Base-by-base conservation (phyloP, 73 alveolate genomes). In the Paramecium tetraurelia region DNA sequence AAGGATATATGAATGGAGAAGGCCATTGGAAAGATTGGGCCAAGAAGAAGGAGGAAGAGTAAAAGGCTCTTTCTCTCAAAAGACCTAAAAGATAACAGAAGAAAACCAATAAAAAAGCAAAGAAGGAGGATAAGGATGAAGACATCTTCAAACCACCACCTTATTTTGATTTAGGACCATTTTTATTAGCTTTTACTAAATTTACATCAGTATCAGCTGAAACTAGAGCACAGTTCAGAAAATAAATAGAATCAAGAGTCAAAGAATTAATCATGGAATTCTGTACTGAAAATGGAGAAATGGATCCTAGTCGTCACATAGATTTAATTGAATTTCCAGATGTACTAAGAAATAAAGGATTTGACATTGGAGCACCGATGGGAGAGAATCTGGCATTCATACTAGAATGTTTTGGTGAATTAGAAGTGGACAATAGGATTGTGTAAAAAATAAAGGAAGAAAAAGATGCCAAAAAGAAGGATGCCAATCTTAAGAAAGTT, bases 21-120 rank as follows among this genome's bases (percentile, higher is more conserved):
- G 99, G 99, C 5, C 99, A 98, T 94, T 98, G 98, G 99, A 95
- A 96, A 36, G 99, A 98, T 93, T 98, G 99, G 99, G 97, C 96
- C 41, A 93, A 96, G 59, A 97, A 97, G 76, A 95, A 93, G 70
- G 96, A 96, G 72, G 98, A 97, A 80, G 98, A 96, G 48, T 92
- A 89, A 63, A 90, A 92, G 58, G 96, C 75, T 0, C 48, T 83
- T 12, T 29, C 71, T 7, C 57, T 69, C 16, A 89, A 89, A 44
- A 89, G 94, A 50, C 89, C 94, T 87, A 59, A 96, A 95, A 35
- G 97, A 96, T 50, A 94, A 93, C 63, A 94, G 96, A 94, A 95
- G 98, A 93, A 98, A 97, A 76, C 95, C 93, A 46, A 95, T 94
- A 87, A 95, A 96, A 92, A 97, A 96, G 95, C 83, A 58, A 96